phyloP scores from a whole-genome alignment of 352 stramenopile species.

The Phytophthora pistaciae region DNA sequence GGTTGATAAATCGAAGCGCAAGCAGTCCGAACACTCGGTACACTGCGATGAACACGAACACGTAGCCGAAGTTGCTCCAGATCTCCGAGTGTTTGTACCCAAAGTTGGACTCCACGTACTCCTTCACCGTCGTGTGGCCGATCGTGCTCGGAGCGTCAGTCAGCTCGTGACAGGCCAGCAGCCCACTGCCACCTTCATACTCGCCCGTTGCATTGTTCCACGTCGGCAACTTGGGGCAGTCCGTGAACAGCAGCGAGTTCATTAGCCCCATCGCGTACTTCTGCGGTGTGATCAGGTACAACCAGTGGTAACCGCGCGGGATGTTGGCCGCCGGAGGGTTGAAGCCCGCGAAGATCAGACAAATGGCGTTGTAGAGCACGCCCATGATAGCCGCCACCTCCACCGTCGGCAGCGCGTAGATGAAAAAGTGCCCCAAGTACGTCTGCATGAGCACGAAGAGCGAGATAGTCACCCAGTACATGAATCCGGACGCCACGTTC shows the following conservation, averaged over 20 bases:
- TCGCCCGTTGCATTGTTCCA: conserved; percentile 24
- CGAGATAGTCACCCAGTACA: conserved; percentile 51
- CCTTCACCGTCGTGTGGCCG: conserved; percentile 29
- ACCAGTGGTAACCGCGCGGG: conserved; percentile 47
- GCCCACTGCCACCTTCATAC: conserved; percentile 22
- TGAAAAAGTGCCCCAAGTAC: conserved; percentile 48
- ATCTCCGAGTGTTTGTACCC: conserved; percentile 46
- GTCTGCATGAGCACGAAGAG: conserved; percentile 47
- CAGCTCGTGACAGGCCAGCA: conserved; percentile 25
- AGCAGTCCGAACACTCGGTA: conserved; percentile 41
- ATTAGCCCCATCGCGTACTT: conserved; percentile 40
- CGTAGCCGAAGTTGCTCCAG: conserved; percentile 33
- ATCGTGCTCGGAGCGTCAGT: conserved; percentile 21
- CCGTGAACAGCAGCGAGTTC: conserved; percentile 39
- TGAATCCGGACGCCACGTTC: conserved; percentile 35
- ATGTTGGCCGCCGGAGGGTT: conserved; percentile 43
- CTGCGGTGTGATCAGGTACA: conserved; percentile 54
- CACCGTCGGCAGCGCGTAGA: conserved; percentile 43
- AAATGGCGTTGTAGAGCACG: conserved; percentile 50
- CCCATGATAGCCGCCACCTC: conserved; percentile 51
- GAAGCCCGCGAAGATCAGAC: conserved; percentile 50
- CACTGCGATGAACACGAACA: conserved; percentile 37
- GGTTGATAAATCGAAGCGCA: conserved; percentile 51
- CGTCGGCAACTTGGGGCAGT: conserved; percentile 34
- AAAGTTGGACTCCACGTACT: conserved; percentile 34